Base-by-base conservation (phyloP, 2,329 filamentous ascomycete genomes). In the Sclerotinia minor region DNA sequence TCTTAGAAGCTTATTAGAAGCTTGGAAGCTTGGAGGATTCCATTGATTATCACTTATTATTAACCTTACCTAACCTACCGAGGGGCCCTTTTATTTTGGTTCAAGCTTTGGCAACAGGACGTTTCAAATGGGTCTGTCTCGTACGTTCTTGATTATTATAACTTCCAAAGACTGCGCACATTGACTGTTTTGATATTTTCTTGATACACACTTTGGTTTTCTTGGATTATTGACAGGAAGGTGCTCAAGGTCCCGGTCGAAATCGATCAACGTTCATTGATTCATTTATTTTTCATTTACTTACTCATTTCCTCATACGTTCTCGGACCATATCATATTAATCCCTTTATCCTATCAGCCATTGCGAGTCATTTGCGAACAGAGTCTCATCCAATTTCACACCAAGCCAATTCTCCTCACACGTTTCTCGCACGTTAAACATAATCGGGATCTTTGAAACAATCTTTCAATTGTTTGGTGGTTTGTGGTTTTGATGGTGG, bases 361-460 rank as follows among this genome's bases (percentile, higher is more conserved):
- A 49, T 21, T 26, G 41, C 50, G 35, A 26, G 24, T 13, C 26
- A 49, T 26, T 26, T 26, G 41, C 38, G 24, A 21, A 59, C 32
- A 50, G 32, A 65, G 52, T 59, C 38, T 38, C 44, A 59, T 49
- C 44, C 44, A 59, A 32, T 59, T 41, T 50, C 44, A 50, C 13
- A 49, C n/a, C 64, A 66, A 29, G 6, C 45, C 64, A 21, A n/a
- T n/a, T 50, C 44, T 15, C 38, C n/a, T 24, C 52, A 38, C 35
- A 24, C 65, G 35, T 44, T 11, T 49, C 17, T 32, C 52, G 26
- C 35, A 24, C 65, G 35, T 44, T 11, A 44, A 41, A 69, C 64
- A 65, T 54, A 47, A 61, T 70, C 70, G 60, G 58, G 53, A 54
- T 55, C 54, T 49, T 64, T 74, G 72, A 74, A 73, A 74, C 73